These are phyloP conservation scores for Camellia japonica DNA, from an alignment of 148 eudicot species.

Conservation along the genomic window DNA sequence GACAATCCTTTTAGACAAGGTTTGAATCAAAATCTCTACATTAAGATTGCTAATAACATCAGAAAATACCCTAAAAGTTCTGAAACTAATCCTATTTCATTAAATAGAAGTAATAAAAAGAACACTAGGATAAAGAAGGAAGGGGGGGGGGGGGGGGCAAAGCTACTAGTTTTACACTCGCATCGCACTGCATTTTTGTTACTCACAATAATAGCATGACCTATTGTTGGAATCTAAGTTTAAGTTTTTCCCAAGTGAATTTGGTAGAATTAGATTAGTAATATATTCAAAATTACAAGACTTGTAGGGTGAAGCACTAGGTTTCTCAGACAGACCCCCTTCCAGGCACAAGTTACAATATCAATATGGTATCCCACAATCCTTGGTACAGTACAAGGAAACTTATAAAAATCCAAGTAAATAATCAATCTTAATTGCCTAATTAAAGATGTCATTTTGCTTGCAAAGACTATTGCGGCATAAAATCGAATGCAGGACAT, in stretches of 20 bases:
- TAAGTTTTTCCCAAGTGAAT: background rate
- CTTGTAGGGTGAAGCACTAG: too few relatives aligned
- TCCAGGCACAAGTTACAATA: too few relatives aligned
- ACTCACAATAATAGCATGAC: background rate
- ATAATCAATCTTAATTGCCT: background rate
- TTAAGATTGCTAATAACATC: background rate
- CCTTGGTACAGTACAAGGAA: background rate
- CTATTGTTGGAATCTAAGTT: background rate
- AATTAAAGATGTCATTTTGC: background rate
- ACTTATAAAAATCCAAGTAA: background rate
- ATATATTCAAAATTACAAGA: background rate
- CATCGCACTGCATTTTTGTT: background rate
- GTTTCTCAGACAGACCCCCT: background rate
- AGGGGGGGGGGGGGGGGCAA: background rate
- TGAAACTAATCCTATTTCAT: background rate
- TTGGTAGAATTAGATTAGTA: background rate
- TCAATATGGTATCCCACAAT: background rate
- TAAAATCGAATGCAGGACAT: background rate
- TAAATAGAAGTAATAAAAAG: background rate
- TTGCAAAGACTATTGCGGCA: background rate
- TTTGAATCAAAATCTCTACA: background rate
- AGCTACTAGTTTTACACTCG: background rate
- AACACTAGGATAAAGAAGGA: background rate
- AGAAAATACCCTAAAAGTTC: background rate
- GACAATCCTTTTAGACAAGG: background rate